A percentile compares a stretch with the other conserved stretches of the same genome.
Conservation (phyloP, 257 asterid genomes). For the Plantago elongata region DNA sequence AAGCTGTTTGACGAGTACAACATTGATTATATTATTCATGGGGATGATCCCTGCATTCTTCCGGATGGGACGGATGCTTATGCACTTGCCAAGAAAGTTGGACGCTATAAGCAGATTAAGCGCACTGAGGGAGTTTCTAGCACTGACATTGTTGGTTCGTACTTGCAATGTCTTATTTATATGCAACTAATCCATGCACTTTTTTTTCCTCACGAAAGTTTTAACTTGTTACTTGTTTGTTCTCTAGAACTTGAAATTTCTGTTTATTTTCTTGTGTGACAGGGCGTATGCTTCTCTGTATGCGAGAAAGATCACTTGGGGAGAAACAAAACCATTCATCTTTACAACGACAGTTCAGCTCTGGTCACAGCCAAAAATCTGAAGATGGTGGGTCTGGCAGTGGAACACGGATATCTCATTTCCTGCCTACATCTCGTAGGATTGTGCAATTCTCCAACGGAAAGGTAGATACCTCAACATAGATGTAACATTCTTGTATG, state of each 20-base stretch:
- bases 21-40: constrained; percentile 88
- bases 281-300: constrained; percentile 99
- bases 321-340: constrained; percentile 75
- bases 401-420: constrained; percentile 90
- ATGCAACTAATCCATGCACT: constrained; percentile 5
- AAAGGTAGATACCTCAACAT: constrained; percentile 43
- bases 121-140: constrained; percentile 97
- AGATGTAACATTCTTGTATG: too few species aligned
- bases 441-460: constrained; percentile 96
- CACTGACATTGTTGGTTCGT: constrained; percentile 88
- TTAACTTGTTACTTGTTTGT: background rate
- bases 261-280: constrained; percentile 20
- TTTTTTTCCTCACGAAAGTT: constrained; percentile 10
- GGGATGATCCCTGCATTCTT: constrained; percentile 93
- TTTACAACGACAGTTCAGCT: constrained; percentile 93
- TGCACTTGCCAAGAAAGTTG: constrained; percentile 93
- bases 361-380: constrained; percentile 79
- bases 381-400: constrained; percentile 76
- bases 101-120: constrained; percentile 91
- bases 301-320: constrained; percentile 79
- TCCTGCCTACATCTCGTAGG: constrained; percentile 96
- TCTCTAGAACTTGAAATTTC: constrained; percentile 5
- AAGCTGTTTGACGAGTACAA: constrained; percentile 81
- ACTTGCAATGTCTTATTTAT: constrained; percentile 15
- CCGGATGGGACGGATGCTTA: constrained; percentile 96